Base-by-base conservation (phyloP, 495 filamentous ascomycete genomes). In the Penicillium steckii region DNA sequence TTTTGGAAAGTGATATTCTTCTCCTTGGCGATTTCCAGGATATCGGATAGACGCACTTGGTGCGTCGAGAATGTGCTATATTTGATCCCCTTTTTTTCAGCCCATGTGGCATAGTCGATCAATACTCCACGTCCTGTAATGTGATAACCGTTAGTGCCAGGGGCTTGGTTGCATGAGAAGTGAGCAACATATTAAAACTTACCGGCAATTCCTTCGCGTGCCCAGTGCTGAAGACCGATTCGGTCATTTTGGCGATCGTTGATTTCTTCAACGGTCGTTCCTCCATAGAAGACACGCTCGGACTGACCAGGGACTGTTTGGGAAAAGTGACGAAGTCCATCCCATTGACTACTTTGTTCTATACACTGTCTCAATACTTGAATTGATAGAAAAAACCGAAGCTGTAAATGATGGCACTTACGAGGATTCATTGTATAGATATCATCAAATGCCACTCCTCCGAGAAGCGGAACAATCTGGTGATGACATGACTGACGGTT, bases 261-360 rank as follows among this genome's bases (percentile, higher is more conserved):
- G 37, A 84, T 80, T 48, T 82, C 77, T 1, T 64, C 59, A 18
- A 55, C 64, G 18, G 67, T 76, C 17, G 71, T 66, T n/a, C 69
- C 66, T 53, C 80, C 80, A 61, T 81, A 81, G 63, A 82, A 83
- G 3, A 75, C 49, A 23, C 73, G 65, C 27, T 65, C 44, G 26
- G 69, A 46, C 47, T 69, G 61, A 42, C 66, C 59, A 18, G 67
- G 55, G 10, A 67, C 62, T 1, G 53, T 62, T 40, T 69, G 66
- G 9, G 62, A 67, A 41, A 69, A 69, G 53, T 88, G 85, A 46
- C 82, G 71, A 15, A 89, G 77, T 17, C 84, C 82, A 65, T 90
- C 87, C 87, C 87, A 89, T 64, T 90, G 87, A 22, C 81, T 85
- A 50, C 81, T 80, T 60, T 79, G 77, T 62, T 90, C 66, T 69